Evolutionary conservation across 2,329 filamentous ascomycete genomes (phyloP).

Genomic region (Beauveria brongniartii): DNA sequence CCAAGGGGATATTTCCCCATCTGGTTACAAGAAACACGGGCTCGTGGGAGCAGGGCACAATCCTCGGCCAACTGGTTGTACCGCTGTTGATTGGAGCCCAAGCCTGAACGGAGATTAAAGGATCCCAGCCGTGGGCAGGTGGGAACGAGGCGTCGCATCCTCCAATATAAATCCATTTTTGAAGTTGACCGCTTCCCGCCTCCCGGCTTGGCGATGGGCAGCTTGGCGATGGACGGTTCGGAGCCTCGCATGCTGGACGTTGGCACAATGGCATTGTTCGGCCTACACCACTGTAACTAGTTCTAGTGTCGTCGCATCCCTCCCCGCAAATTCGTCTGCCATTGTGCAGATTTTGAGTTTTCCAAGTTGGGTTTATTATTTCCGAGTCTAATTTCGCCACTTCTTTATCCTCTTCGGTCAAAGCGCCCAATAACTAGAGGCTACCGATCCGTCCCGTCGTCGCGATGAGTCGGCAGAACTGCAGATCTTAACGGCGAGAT

Average conservation of each 20-base stretch:
- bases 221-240: not conserved
- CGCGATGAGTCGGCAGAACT: not conserved
- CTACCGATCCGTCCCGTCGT: not conserved
- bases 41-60: not conserved
- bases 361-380: not conserved
- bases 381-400: not conserved
- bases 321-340: too few relatives aligned
- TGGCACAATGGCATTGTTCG: too few relatives aligned
- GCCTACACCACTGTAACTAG: too few relatives aligned
- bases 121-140: not conserved
- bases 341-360: not conserved
- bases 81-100: not conserved
- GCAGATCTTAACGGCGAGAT: not conserved
- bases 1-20: not conserved
- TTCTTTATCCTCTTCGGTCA: not conserved
- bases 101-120: not conserved
- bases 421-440: not conserved
- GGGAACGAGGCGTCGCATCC: not conserved
- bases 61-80: too few relatives aligned
- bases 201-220: constrained; percentile 4
- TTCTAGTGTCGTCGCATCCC: too few relatives aligned
- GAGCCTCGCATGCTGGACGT: not conserved
- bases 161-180: not conserved
- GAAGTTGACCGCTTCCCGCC: not conserved
- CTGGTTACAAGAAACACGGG: not conserved